Evolutionary conservation across 202 grass and related monocot species (phyloP).

Genomic region (Schoenoplectus tabernaemontani): DNA sequence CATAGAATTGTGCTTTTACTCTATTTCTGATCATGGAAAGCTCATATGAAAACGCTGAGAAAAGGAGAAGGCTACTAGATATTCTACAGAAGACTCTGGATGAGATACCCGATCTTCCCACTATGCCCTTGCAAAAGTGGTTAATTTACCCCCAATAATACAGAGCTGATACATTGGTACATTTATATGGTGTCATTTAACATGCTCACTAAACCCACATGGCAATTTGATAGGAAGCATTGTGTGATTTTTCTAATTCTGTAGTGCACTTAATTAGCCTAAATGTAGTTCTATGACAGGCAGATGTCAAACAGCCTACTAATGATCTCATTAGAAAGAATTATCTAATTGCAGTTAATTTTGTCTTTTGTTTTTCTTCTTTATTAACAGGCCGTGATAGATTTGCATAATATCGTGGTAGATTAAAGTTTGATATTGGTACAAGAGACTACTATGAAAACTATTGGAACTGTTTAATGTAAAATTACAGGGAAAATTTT

Average conservation of each 20-base stretch:
- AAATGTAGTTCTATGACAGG: neutral
- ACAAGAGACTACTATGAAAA: neutral
- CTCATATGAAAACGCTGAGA: neutral
- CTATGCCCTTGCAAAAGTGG: conserved; percentile 6
- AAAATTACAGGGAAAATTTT: conserved; percentile 63
- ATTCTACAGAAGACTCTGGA: neutral
- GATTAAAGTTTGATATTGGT: neutral
- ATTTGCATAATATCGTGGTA: conserved; percentile 34
- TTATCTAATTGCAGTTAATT: neutral
- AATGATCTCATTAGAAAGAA: conserved; percentile 17
- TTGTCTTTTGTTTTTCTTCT: neutral
- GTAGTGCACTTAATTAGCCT: neutral
- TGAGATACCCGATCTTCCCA: neutral
- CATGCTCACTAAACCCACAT: neutral
- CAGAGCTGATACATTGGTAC: neutral
- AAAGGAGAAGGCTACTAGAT: neutral
- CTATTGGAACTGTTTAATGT: conserved; percentile 5
- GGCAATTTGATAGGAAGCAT: too few species aligned
- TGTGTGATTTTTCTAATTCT: too few species aligned
- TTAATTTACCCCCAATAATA: neutral
- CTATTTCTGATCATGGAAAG: neutral
- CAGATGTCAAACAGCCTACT: neutral
- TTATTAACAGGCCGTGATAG: conserved; percentile 51
- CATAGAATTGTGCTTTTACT: neutral
- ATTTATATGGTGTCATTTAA: neutral